Percentiles rank a stretch among this genome's conserved stretches.
Evolutionary conservation across 2,329 filamentous ascomycete species (phyloP).

Genomic region (Cladophialophora immunda): DNA sequence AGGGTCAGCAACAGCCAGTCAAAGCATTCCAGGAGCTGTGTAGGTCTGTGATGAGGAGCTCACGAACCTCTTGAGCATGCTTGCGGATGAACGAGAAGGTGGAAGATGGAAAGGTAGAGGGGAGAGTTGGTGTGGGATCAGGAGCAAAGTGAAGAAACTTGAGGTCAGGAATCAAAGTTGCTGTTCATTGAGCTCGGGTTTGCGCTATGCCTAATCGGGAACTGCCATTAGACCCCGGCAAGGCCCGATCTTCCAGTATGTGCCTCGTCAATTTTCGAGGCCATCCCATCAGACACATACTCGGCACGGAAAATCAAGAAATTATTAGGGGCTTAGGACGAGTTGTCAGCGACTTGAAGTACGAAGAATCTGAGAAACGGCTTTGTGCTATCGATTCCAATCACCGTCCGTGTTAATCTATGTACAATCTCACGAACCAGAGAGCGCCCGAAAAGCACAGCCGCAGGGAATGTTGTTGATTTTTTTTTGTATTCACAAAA

Average conservation of each 20-base stretch:
- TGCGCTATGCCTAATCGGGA: slow-evolving; percentile 24
- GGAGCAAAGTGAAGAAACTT: slow-evolving; percentile 33
- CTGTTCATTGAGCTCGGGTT: slow-evolving; percentile 7
- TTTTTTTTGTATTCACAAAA: slow-evolving; percentile 35
- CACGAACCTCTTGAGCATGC: slow-evolving; percentile 70
- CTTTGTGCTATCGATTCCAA: slow-evolving; percentile 13
- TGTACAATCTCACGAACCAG: slow-evolving; percentile 32
- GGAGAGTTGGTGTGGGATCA: slow-evolving; percentile 35
- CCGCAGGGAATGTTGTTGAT: slow-evolving; percentile 25
- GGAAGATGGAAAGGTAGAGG: slow-evolving; percentile 32
- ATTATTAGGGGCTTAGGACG: background rate
- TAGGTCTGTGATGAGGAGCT: slow-evolving; percentile 29
- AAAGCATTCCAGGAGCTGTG: slow-evolving; percentile 44
- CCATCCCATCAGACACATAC: background rate
- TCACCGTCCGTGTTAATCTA: slow-evolving; percentile 29
- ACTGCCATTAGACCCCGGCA: background rate
- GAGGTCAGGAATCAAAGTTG: slow-evolving; percentile 16
- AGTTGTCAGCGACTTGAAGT: background rate
- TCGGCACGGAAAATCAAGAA: background rate
- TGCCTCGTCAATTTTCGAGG: slow-evolving; percentile 4
- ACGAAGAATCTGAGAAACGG: background rate
- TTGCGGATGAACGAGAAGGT: slow-evolving; percentile 47
- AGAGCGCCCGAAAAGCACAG: slow-evolving; percentile 17
- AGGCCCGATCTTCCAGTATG: background rate
- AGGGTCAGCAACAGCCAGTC: slow-evolving; percentile 46